phyloP scores from a whole-genome alignment of 345 rosid genomes.

The Tarenaya hassleriana region DNA sequence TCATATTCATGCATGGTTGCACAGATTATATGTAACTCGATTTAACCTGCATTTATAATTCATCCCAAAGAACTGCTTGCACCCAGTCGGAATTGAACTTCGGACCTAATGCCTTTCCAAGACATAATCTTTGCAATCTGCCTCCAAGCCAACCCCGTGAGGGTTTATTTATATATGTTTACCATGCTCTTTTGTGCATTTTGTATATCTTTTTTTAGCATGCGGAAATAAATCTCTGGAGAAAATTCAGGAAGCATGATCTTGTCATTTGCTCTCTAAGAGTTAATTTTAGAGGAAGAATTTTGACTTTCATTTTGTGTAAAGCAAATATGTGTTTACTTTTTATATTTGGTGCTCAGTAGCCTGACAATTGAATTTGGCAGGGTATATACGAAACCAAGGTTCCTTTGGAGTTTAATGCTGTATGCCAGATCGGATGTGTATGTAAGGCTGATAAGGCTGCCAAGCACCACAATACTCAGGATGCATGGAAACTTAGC shows the following conservation, averaged over 20 bases:
- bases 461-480: slow-evolving; percentile 54
- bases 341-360: slow-evolving; percentile 3
- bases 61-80: slow-evolving; percentile 3
- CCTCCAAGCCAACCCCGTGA: slow-evolving; percentile 10
- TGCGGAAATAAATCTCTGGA: no score
- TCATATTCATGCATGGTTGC: no score
- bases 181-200: no score
- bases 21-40: slow-evolving; percentile 5
- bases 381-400: slow-evolving; percentile 91
- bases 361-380: slow-evolving; percentile 23
- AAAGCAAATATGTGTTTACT: slow-evolving; percentile 3
- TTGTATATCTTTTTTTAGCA: no score
- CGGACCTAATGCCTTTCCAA: slow-evolving; percentile 10
- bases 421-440: slow-evolving; percentile 84
- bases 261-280: no score
- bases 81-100: slow-evolving; percentile 11
- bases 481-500: slow-evolving; percentile 72
- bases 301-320: slow-evolving; percentile 8
- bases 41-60: slow-evolving; percentile 11
- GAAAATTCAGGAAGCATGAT: no score
- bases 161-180: not conserved
- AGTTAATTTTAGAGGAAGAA: no score
- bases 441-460: slow-evolving; percentile 82
- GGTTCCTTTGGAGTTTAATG: slow-evolving; percentile 69
- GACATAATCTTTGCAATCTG: slow-evolving; percentile 3